Evolutionary conservation across 2,329 filamentous ascomycete species (phyloP).

Genomic region (Cladosporium halotolerans): DNA sequence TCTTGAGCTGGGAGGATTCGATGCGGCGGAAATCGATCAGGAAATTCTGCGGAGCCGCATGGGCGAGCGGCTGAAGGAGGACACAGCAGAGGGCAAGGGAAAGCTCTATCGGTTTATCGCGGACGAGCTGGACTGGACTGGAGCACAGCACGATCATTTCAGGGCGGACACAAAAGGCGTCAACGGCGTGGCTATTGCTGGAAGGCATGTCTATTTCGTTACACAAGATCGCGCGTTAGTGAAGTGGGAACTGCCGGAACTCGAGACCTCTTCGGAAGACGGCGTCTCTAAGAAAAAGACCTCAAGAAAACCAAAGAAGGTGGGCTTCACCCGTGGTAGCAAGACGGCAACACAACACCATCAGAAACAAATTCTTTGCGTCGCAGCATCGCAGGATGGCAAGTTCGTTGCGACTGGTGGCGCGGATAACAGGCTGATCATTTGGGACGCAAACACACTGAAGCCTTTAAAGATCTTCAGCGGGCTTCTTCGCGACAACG

Average conservation of each 20-base stretch:
- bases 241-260: conserved; percentile 78
- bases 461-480: conserved; percentile 75
- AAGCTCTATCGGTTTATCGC: conserved; percentile 79
- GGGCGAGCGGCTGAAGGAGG: conserved; percentile 74
- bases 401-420: conserved; percentile 89
- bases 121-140: conserved; percentile 61
- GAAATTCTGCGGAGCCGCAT: conserved; percentile 68
- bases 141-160: conserved; percentile 65
- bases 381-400: conserved; percentile 83
- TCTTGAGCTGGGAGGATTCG: conserved; percentile 73
- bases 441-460: conserved; percentile 78
- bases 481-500: conserved; percentile 67
- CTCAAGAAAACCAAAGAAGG: conserved; percentile 49
- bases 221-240: conserved; percentile 77
- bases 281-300: conserved; percentile 26
- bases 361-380: conserved; percentile 69
- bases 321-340: conserved; percentile 58
- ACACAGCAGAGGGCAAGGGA: conserved; percentile 86
- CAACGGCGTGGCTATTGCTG: conserved; percentile 71
- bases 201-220: conserved; percentile 80
- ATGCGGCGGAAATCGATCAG: conserved; percentile 86
- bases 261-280: conserved; percentile 6
- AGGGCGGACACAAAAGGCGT: conserved; percentile 70
- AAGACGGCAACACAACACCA: conserved; percentile 64
- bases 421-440: conserved; percentile 72